phyloP scores from a whole-genome alignment of 345 rosid species.

The Eucalyptus curtisii region DNA sequence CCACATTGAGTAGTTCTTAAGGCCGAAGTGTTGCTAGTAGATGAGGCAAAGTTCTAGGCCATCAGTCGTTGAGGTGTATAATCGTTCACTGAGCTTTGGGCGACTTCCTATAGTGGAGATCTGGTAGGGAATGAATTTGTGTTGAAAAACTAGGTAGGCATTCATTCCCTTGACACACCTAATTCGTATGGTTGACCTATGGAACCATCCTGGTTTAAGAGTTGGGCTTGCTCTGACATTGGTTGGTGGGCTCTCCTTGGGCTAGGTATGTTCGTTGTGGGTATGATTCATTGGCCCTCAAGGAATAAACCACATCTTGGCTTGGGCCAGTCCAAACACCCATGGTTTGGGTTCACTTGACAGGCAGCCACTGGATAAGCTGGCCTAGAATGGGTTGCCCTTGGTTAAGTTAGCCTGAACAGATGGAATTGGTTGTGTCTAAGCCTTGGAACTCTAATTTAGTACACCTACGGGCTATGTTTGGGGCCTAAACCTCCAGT shows the following conservation, averaged over 20 bases:
- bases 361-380: accelerated
- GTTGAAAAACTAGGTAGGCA: neutral
- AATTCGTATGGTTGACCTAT: too few species aligned
- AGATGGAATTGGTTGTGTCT: neutral
- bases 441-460: neutral
- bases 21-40: accelerated
- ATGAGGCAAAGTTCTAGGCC: accelerated
- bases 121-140: neutral
- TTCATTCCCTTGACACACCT: neutral
- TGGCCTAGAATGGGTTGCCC: neutral
- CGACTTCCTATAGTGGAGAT: accelerated
- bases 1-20: neutral
- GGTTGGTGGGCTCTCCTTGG: neutral
- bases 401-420: neutral
- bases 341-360: neutral
- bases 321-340: neutral
- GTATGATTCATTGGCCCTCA: neutral
- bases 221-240: accelerated
- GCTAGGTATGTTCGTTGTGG: neutral
- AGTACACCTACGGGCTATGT: neutral
- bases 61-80: accelerated
- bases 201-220: neutral
- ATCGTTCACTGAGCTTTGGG: accelerated
- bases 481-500: neutral
- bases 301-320: neutral